phyloP scores from a whole-genome alignment of 2,329 filamentous ascomycete genomes.

The Fusarium coicis region DNA sequence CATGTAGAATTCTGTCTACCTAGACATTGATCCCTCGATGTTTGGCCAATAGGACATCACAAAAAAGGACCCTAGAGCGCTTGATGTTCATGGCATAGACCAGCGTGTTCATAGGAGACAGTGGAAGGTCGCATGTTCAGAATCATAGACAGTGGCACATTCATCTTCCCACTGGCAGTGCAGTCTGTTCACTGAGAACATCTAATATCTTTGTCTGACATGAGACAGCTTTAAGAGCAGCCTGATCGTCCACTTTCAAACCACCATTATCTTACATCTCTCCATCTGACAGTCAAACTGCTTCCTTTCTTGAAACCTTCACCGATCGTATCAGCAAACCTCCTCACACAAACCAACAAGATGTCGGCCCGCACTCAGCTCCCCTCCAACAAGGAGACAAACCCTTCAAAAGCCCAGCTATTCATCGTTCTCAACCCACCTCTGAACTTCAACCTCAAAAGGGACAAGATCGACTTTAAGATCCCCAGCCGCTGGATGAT shows the following conservation, averaged over 20 bases:
- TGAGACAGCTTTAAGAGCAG: neutral
- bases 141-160: too few relatives aligned
- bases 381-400: neutral
- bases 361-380: neutral
- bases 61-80: neutral
- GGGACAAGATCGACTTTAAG: neutral
- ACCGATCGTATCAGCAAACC: neutral
- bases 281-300: neutral
- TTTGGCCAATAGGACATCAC: too few relatives aligned
- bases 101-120: neutral
- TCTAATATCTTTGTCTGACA: fast-evolving
- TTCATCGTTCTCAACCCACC: neutral
- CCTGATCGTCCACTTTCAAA: neutral
- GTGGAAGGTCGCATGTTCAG: neutral
- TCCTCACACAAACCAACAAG: neutral
- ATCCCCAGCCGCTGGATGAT: neutral
- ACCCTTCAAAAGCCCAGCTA: neutral
- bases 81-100: neutral
- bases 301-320: neutral
- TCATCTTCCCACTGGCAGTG: neutral
- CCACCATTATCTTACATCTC: too few relatives aligned
- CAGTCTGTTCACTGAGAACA: neutral
- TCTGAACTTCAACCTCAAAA: neutral
- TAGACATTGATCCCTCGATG: neutral
- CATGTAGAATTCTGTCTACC: fast-evolving